Evolutionary conservation across 176 grass and related monocot genomes (phyloP).

Genomic region (Oryza meridionalis): DNA sequence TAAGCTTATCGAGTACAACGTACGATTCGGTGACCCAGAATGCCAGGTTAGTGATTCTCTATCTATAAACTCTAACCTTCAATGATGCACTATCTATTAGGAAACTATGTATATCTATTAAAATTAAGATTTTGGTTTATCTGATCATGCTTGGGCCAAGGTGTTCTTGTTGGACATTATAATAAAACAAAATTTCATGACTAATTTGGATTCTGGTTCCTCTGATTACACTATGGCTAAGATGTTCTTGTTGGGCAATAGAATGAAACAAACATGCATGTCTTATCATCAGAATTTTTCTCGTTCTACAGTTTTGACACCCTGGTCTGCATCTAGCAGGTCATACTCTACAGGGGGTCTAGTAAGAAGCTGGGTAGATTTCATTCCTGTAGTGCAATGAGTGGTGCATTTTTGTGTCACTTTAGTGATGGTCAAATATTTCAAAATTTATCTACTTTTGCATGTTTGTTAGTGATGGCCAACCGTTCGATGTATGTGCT

Average conservation of each 20-base stretch:
- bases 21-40: slow-evolving; percentile 90
- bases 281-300: not conserved
- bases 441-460: not conserved
- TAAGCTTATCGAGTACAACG: slow-evolving; percentile 95
- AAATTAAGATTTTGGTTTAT: slow-evolving; percentile 5
- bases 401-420: slow-evolving; percentile 9
- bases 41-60: slow-evolving; percentile 74
- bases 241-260: not conserved
- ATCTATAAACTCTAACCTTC: not conserved
- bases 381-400: not conserved
- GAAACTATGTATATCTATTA: slow-evolving; percentile 11
- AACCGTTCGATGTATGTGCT: not conserved
- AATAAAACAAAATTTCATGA: not conserved
- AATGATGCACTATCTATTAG: not conserved
- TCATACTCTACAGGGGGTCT: not conserved
- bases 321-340: not conserved
- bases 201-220: slow-evolving; percentile 5
- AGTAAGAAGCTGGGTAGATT: not conserved
- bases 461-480: not conserved
- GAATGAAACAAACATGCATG: not conserved
- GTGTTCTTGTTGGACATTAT: not conserved
- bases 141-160: slow-evolving; percentile 2
- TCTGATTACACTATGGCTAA: slow-evolving; percentile 1
- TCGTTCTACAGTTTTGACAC: not conserved
- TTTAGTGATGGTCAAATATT: not conserved